A percentile compares a stretch with the other conserved stretches of the same genome.
phyloP scores from a whole-genome alignment of 2,329 filamentous ascomycete genomes.

The Venturiaceae sp. region DNA sequence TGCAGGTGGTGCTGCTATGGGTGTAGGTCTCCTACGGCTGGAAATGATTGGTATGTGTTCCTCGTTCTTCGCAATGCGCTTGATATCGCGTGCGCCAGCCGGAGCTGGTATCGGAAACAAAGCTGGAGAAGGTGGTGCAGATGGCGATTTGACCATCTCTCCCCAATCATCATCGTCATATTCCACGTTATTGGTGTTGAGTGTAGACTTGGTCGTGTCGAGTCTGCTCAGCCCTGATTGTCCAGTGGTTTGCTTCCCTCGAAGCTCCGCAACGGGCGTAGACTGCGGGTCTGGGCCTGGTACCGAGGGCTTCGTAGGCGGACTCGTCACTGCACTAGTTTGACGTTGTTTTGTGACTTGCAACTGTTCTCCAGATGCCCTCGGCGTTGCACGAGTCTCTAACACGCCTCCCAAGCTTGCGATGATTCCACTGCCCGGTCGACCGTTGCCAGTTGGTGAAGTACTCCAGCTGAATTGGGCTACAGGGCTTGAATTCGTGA shows the following conservation, averaged over 20 bases:
- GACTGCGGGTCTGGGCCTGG: background rate
- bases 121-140: background rate
- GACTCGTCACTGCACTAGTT: background rate
- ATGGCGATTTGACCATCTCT: slow-evolving; percentile 2
- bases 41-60: background rate
- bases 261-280: background rate
- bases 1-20: background rate
- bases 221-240: background rate
- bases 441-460: slow-evolving; percentile 12
- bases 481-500: slow-evolving; percentile 9
- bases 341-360: background rate
- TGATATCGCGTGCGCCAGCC: background rate
- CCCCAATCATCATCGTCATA: slow-evolving; percentile 7
- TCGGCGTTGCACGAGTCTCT: background rate
- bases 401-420: background rate
- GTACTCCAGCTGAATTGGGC: slow-evolving; percentile 25
- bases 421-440: background rate
- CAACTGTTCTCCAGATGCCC: background rate
- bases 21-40: background rate
- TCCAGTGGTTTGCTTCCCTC: background rate
- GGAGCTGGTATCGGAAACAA: background rate
- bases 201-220: background rate
- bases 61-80: background rate
- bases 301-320: background rate
- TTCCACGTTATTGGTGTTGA: background rate